Conservation (phyloP, 371 early-diverging fungal species). For the Apophysomyces trapeziformis region DNA sequence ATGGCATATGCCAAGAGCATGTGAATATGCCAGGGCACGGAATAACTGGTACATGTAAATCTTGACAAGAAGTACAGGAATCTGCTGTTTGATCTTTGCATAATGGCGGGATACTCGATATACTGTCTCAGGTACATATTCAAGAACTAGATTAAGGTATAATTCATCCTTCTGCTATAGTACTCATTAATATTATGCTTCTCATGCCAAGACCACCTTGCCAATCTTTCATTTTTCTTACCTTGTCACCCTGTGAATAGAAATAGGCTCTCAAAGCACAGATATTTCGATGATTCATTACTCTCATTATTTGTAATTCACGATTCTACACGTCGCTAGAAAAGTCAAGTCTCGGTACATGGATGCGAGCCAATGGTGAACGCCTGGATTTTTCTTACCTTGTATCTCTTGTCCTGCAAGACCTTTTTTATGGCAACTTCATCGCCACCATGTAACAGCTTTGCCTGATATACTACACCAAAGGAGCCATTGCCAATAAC, state of each 20-base stretch:
- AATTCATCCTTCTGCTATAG: constrained; percentile 80
- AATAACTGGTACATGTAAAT: constrained; percentile 97
- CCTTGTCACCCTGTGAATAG: constrained; percentile 85
- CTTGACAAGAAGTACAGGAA: constrained; percentile 90
- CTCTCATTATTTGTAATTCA: constrained; percentile 94
- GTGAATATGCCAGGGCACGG: constrained; percentile 94
- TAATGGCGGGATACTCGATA: constrained; percentile 88
- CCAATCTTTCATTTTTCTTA: constrained; percentile 20
- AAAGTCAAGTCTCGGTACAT: constrained; percentile 8
- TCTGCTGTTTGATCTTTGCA: constrained; percentile 83
- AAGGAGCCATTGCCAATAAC: constrained; percentile 95
- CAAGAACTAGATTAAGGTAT: constrained; percentile 91
- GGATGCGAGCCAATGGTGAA: not conserved
- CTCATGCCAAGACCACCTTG: not conserved
- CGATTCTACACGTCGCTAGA: constrained; percentile 71
- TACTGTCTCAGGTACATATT: constrained; percentile 94
- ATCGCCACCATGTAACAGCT: constrained; percentile 76
- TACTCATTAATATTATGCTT: not conserved
- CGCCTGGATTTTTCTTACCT: constrained; percentile 54
- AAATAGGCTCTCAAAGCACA: constrained; percentile 87
- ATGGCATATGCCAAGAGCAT: constrained; percentile 93
- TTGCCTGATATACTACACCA: constrained; percentile 95
- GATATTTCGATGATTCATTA: constrained; percentile 89
- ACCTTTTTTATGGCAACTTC: constrained; percentile 95
- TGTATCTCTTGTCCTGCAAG: constrained; percentile 94